Percentiles rank a stretch among this genome's conserved stretches.
These are phyloP conservation scores for Claviceps lovelessii DNA, from an alignment of 2,329 filamentous ascomycete species.

Conservation along the genomic window DNA sequence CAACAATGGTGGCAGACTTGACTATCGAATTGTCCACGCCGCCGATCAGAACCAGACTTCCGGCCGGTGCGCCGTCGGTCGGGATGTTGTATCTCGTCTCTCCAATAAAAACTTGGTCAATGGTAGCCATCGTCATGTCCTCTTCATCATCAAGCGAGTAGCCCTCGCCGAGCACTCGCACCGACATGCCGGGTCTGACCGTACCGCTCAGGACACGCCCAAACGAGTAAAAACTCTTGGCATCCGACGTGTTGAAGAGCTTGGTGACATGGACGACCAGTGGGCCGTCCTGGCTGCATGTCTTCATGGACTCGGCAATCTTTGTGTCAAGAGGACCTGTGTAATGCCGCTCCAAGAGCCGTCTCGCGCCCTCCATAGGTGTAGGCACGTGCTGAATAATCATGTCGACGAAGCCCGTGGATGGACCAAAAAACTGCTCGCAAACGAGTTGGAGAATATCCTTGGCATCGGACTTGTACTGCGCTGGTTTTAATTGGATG, in stretches of 20 bases:
- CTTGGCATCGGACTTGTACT: conserved; percentile 81
- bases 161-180: conserved; percentile 84
- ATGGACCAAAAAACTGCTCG: conserved; percentile 86
- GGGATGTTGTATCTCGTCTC: conserved; percentile 89
- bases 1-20: conserved; percentile 85
- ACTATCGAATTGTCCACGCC: conserved; percentile 97
- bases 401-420: conserved; percentile 91
- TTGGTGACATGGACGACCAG: conserved; percentile 88
- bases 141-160: conserved; percentile 97
- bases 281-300: conserved; percentile 79
- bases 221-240: conserved; percentile 80
- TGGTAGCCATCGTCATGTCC: conserved; percentile 81
- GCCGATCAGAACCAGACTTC: conserved; percentile 81
- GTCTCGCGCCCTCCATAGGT: conserved; percentile 61
- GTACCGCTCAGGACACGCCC: conserved; percentile 89
- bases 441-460: conserved; percentile 80
- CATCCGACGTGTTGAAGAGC: conserved; percentile 78
- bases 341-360: conserved; percentile 73
- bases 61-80: conserved; percentile 81
- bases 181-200: conserved; percentile 63
- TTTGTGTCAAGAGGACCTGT: conserved; percentile 78
- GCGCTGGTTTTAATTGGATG: conserved; percentile 78
- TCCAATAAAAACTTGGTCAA: conserved; percentile 76
- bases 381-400: conserved; percentile 79
- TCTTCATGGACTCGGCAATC: conserved; percentile 63